Evolutionary conservation across 805 yeast genomes (phyloP).

Genomic region (Isabelozyma rhagii): DNA sequence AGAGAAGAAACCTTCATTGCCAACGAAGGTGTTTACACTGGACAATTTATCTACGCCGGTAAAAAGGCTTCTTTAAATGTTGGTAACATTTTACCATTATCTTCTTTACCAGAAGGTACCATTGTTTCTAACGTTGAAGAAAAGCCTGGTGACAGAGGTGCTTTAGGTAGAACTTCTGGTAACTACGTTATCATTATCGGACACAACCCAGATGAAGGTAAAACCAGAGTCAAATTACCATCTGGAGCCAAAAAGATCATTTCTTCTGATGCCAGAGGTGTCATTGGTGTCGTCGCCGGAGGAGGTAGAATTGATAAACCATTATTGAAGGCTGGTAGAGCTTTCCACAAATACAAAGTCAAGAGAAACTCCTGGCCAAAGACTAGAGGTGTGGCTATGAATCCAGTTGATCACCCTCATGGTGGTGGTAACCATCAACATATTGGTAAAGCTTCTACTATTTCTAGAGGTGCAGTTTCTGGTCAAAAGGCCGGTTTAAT

Average conservation of each 20-base stretch:
- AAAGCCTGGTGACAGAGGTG: conserved; percentile 99
- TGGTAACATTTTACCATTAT: conserved; percentile 96
- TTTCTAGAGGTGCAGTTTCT: conserved; percentile 98
- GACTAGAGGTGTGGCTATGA: conserved; percentile 99
- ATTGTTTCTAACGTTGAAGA: conserved; percentile 97
- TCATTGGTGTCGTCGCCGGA: conserved; percentile 99
- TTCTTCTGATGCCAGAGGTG: conserved; percentile 97
- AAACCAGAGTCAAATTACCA: conserved; percentile 99
- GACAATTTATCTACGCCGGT: conserved; percentile 99
- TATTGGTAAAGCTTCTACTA: conserved; percentile 99
- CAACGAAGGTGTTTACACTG: conserved; percentile 99
- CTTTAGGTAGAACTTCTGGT: conserved; percentile 99
- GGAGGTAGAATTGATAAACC: conserved; percentile 99
- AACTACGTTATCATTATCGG: conserved; percentile 98
- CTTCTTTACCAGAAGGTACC: conserved; percentile 99
- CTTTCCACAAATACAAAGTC: conserved; percentile 98
- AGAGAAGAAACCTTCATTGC: conserved; percentile 99
- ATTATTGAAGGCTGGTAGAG: conserved; percentile 99
- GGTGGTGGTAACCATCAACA: conserved; percentile 98
- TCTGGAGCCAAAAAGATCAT: conserved; percentile 98
- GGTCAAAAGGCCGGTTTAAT: conserved; percentile 99
- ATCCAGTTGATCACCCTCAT: conserved; percentile 99
- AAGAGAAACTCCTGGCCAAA: conserved; percentile 99
- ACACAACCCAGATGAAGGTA: conserved; percentile 98
- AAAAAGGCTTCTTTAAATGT: conserved; percentile 94